These are phyloP conservation scores for Homolaphlyctis polyrhiza DNA, from an alignment of 371 early-diverging fungal genomes.

Conservation along the genomic window DNA sequence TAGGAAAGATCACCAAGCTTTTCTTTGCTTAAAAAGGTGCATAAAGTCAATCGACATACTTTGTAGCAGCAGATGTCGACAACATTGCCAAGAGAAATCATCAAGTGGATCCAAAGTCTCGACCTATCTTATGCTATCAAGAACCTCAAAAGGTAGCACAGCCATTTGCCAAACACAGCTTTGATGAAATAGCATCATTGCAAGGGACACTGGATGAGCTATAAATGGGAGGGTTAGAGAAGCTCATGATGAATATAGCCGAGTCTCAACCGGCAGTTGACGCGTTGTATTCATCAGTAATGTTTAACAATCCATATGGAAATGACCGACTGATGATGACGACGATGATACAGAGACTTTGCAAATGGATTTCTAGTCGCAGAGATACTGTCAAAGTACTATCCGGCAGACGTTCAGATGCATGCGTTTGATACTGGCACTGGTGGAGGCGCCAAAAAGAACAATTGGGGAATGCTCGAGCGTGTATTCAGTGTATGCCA, in stretches of 20 bases:
- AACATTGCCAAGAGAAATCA: slow-evolving; percentile 29
- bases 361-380: slow-evolving; percentile 46
- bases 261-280: too few relatives aligned
- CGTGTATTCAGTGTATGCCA: slow-evolving; percentile 20
- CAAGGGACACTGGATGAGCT: too few relatives aligned
- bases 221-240: too few relatives aligned
- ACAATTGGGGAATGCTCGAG: slow-evolving; percentile 40
- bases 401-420: slow-evolving; percentile 32
- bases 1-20: not conserved
- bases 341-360: slow-evolving; percentile 33
- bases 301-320: too few relatives aligned
- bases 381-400: slow-evolving; percentile 41
- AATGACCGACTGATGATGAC: too few relatives aligned
- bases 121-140: slow-evolving; percentile 37
- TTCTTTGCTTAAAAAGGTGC: too few relatives aligned
- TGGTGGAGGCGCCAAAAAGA: slow-evolving; percentile 29
- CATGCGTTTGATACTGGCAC: slow-evolving; percentile 42
- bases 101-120: slow-evolving; percentile 42
- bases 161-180: slow-evolving; percentile 43
- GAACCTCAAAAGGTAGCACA: slow-evolving; percentile 33
- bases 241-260: too few relatives aligned
- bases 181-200: slow-evolving; percentile 42
- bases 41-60: too few relatives aligned
- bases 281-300: too few relatives aligned
- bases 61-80: not conserved